Evolutionary conservation across 768 basidiomycete genomes (phyloP).

Genomic region (Phanerodontia chrysosporium): DNA sequence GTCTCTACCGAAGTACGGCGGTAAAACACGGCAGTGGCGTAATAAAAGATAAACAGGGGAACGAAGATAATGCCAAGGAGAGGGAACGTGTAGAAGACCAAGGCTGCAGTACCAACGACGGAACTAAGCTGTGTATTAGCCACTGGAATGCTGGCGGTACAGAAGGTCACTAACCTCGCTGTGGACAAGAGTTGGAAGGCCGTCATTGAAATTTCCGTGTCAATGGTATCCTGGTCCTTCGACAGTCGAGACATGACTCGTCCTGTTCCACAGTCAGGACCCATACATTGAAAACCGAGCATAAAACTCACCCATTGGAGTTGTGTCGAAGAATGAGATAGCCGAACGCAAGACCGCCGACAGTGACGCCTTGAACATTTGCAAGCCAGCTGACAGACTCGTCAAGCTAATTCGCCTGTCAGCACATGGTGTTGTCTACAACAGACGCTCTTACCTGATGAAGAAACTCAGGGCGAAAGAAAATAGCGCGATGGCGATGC

Average conservation of each 20-base stretch:
- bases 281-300: neutral
- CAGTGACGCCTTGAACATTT: constrained; percentile 54
- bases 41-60: constrained; percentile 50
- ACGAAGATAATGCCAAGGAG: constrained; percentile 61
- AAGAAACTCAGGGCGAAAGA: constrained; percentile 45
- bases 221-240: constrained; percentile 59
- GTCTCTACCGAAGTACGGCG: constrained; percentile 59
- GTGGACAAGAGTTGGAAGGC: constrained; percentile 36
- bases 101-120: constrained; percentile 49
- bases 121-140: constrained; percentile 29
- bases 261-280: constrained; percentile 29
- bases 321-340: constrained; percentile 68
- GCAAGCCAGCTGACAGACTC: constrained; percentile 32
- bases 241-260: constrained; percentile 54
- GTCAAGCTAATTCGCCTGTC: constrained; percentile 19
- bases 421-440: neutral
- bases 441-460: constrained; percentile 37
- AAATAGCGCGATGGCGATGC: constrained; percentile 46
- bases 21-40: constrained; percentile 50
- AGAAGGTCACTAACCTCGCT: constrained; percentile 10
- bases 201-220: constrained; percentile 43
- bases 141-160: neutral
- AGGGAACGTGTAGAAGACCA: constrained; percentile 55
- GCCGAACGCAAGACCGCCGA: constrained; percentile 56
- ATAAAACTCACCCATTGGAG: constrained; percentile 49